Evolutionary conservation across 2,329 filamentous ascomycete species (phyloP).

Genomic region (Metarhizium album): DNA sequence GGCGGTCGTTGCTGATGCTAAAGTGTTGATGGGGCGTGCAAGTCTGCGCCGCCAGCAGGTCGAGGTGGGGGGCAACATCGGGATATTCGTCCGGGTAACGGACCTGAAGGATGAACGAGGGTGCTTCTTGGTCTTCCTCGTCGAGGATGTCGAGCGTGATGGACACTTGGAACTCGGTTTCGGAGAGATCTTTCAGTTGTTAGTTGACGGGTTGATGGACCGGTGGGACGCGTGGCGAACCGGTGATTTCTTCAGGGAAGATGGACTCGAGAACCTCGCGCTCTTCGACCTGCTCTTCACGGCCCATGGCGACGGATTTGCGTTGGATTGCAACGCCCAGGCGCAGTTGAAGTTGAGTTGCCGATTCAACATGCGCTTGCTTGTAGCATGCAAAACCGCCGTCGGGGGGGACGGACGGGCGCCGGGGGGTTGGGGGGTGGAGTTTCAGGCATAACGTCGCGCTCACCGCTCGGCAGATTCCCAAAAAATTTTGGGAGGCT

Average conservation of each 20-base stretch:
- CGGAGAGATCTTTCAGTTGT: slow-evolving; percentile 63
- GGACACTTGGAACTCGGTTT: slow-evolving; percentile 77
- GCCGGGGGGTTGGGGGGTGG: slow-evolving; percentile 14
- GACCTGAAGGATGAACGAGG: slow-evolving; percentile 71
- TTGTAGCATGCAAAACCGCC: not conserved
- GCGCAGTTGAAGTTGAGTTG: not conserved
- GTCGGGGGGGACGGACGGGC: not conserved
- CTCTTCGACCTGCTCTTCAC: slow-evolving; percentile 90
- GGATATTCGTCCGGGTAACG: slow-evolving; percentile 87
- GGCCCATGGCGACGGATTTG: slow-evolving; percentile 38
- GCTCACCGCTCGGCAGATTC: slow-evolving; percentile 26
- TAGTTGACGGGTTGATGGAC: not conserved
- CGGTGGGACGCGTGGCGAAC: slow-evolving; percentile 31
- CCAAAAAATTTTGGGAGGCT: slow-evolving; percentile 12
- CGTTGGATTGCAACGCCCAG: not conserved
- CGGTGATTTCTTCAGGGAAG: slow-evolving; percentile 94
- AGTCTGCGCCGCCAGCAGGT: slow-evolving; percentile 66
- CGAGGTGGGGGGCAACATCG: slow-evolving; percentile 72
- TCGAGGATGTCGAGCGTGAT: slow-evolving; percentile 71
- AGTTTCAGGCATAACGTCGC: slow-evolving; percentile 13
- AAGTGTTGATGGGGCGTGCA: slow-evolving; percentile 59
- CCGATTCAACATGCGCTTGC: not conserved
- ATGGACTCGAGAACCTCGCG: slow-evolving; percentile 96
- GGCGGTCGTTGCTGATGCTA: slow-evolving; percentile 71
- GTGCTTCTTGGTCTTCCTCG: slow-evolving; percentile 50